These are phyloP conservation scores for Neonectria neomacrospora DNA, from an alignment of 2,329 filamentous ascomycete species.

Conservation along the genomic window DNA sequence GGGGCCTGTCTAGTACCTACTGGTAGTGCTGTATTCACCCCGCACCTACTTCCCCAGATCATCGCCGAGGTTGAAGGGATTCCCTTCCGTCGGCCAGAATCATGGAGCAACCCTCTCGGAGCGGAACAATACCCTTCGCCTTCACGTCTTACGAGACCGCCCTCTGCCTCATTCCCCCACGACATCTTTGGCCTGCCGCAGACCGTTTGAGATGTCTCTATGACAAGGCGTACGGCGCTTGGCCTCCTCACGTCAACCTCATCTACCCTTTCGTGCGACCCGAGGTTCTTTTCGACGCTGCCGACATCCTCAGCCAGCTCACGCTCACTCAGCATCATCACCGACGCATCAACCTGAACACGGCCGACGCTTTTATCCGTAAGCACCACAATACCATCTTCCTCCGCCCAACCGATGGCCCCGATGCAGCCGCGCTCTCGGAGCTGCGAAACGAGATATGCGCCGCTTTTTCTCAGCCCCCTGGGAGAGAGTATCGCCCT, in stretches of 20 bases:
- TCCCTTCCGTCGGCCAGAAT: not conserved
- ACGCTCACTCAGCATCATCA: conserved; percentile 16
- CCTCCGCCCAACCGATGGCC: conserved; percentile 44
- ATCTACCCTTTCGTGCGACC: conserved; percentile 72
- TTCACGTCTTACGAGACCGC: conserved; percentile 66
- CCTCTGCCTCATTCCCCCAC: conserved; percentile 68
- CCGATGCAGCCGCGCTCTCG: conserved; percentile 38
- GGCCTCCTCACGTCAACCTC: conserved; percentile 75
- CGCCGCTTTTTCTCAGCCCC: conserved; percentile 48
- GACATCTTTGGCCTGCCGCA: conserved; percentile 57
- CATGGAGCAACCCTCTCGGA: conserved; percentile 27
- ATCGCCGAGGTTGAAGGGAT: too few species aligned
- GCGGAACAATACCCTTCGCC: conserved; percentile 8
- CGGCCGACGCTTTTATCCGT: conserved; percentile 60
- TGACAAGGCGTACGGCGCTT: conserved; percentile 69
- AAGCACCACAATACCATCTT: conserved; percentile 63
- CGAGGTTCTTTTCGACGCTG: conserved; percentile 57
- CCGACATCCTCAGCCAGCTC: conserved; percentile 42
- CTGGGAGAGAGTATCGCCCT: conserved; percentile 44
- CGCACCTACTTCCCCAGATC: not conserved
- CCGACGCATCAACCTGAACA: conserved; percentile 50
- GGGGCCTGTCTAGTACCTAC: too few species aligned
- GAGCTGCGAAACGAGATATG: conserved; percentile 51
- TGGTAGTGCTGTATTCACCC: not conserved
- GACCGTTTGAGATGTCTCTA: conserved; percentile 69